A percentile compares a stretch with the other conserved stretches of the same genome.
Evolutionary conservation across 1,284 basidiomycete species (phyloP).

Genomic region (Leccinum colubrinum): DNA sequence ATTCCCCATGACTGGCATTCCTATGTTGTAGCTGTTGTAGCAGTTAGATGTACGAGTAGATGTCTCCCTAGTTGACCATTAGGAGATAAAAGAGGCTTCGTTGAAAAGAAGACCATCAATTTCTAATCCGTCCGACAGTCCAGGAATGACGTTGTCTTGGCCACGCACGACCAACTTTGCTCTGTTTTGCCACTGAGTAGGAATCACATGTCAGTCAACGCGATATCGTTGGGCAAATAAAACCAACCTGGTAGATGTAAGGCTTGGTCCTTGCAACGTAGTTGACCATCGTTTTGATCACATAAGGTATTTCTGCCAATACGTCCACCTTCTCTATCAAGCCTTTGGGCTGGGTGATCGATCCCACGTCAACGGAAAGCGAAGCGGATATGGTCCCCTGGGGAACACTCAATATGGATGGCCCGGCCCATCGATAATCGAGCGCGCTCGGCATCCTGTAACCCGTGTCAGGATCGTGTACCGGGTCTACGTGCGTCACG

Average conservation of each 20-base stretch:
- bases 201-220: not conserved
- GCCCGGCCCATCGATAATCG: constrained; percentile 78
- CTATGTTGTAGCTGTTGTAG: constrained; percentile 8
- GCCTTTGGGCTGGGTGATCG: constrained; percentile 57
- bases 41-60: constrained; percentile 12
- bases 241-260: constrained; percentile 82
- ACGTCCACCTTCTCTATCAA: constrained; percentile 97
- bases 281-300: constrained; percentile 86
- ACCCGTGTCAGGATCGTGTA: constrained; percentile 73
- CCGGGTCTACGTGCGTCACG: constrained; percentile 64
- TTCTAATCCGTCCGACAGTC: constrained; percentile 44
- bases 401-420: constrained; percentile 51
- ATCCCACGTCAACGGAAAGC: constrained; percentile 58
- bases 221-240: not conserved
- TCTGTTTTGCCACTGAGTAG: constrained; percentile 75
- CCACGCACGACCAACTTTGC: constrained; percentile 67
- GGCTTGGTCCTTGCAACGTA: constrained; percentile 92
- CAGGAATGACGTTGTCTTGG: constrained; percentile 51
- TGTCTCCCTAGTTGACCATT: constrained; percentile 14
- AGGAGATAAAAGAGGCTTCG: constrained; percentile 91
- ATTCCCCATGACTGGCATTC: not conserved
- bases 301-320: constrained; percentile 92
- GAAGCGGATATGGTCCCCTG: constrained; percentile 58
- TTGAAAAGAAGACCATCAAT: constrained; percentile 79
- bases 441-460: constrained; percentile 79